Percentiles rank a stretch among this genome's conserved stretches.
phyloP scores from a whole-genome alignment of 1,284 basidiomycete genomes.

The Malassezia pachydermatis region DNA sequence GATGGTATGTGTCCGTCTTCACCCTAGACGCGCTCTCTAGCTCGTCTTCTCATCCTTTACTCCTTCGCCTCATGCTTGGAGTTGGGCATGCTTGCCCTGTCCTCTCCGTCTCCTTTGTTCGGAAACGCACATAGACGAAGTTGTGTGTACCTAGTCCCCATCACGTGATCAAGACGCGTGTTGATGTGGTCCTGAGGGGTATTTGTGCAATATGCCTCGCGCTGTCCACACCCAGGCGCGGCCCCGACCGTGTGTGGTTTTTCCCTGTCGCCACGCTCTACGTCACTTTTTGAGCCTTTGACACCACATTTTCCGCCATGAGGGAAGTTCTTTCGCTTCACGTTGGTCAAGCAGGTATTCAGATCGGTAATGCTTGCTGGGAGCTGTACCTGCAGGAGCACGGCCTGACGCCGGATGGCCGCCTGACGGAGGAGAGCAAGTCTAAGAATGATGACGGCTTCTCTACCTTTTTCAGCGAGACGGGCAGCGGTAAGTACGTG shows the following conservation, averaged over 20 bases:
- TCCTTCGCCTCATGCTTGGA: too few relatives aligned
- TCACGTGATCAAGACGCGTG: constrained; percentile 16
- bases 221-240: too few relatives aligned
- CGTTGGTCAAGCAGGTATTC: constrained; percentile 89
- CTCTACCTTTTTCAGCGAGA: constrained; percentile 65
- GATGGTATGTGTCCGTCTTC: too few relatives aligned
- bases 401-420: constrained; percentile 57
- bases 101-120: too few relatives aligned
- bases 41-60: too few relatives aligned
- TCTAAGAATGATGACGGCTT: constrained; percentile 77
- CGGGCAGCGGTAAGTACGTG: constrained; percentile 61
- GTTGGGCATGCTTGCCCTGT: too few relatives aligned
- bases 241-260: too few relatives aligned
- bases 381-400: constrained; percentile 97
- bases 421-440: constrained; percentile 56
- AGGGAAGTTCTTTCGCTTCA: constrained; percentile 76
- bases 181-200: not conserved
- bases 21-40: too few relatives aligned
- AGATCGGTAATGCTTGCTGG: constrained; percentile 57
- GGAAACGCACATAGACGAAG: too few relatives aligned
- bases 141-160: too few relatives aligned
- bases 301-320: constrained; percentile 20
- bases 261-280: constrained; percentile 28
- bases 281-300: constrained; percentile 39
- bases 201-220: constrained; percentile 4